Evolutionary conservation across 495 filamentous ascomycete genomes (phyloP), one percentile per base, ranked within the genome.

Genomic region (Saxispiralis lemnorum): DNA sequence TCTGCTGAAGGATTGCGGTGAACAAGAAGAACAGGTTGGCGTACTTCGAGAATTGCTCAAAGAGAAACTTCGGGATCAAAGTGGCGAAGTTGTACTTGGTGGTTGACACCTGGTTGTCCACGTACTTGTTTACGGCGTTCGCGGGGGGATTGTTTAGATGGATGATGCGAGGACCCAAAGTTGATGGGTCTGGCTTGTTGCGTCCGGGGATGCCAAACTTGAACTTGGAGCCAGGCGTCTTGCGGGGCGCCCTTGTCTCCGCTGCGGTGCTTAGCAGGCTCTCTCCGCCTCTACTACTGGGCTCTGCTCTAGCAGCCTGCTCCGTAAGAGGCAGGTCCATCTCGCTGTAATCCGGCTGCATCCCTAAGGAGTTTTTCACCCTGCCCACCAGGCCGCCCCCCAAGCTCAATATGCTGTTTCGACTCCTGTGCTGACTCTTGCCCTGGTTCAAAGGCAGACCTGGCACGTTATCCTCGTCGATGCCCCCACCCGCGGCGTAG

Each of bases 1-100:
- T 93, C 58, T 99, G 92, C 65, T 99, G 92, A 28, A 99, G 62
- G 5, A 75, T 78, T 2, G 92, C 88, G 28, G 92, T 99, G 62
- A 99, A 95, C 56, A 99, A 76, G 78, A 99, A 99, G 69, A 99
- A 99, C 51, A 99, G 59, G 59, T 99, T 99, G 64, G 89, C 92
- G 64, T 93, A 95, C 65, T 94, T 99, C 39, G 85, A 93, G 66
- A 99, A 99, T 62, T 99, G 92, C 56, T 99, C 92, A 63, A 86
- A 92, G 16, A 99, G 67, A 66, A 99, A 99, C 62, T 99, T 99
- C 38, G 89, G 88, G 20, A 95, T 55, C 60, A 96, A 96, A n/a
- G 84, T 94, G 40, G 81, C 69, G 55, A 87, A 53, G 59, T 96
- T 99, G 71, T 99, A 99, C 59, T 99, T 99, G 51, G 92, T 79